phyloP scores from a whole-genome alignment of 2,329 filamentous ascomycete species.

The Aaosphaeria arxii region DNA sequence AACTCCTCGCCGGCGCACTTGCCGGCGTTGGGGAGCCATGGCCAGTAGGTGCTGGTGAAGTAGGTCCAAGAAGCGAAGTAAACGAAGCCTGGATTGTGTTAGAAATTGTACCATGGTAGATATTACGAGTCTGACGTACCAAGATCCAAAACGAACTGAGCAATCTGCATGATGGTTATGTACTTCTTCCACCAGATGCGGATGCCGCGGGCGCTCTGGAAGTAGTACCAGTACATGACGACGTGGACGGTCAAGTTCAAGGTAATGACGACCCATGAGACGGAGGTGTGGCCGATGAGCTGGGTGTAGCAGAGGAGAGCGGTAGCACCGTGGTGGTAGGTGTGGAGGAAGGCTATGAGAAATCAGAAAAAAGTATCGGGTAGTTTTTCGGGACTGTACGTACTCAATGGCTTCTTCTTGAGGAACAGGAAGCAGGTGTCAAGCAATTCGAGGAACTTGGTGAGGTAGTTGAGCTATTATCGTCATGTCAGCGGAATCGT shows the following conservation, averaged over 20 bases:
- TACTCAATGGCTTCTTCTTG: slow-evolving; percentile 98
- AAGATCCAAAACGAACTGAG: slow-evolving; percentile 95
- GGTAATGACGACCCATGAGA: slow-evolving; percentile 92
- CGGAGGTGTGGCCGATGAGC: slow-evolving; percentile 85
- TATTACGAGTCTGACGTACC: slow-evolving; percentile 51
- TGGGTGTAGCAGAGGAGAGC: slow-evolving; percentile 98
- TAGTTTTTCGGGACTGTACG: slow-evolving; percentile 19
- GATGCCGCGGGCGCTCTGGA: slow-evolving; percentile 94
- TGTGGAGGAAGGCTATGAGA: slow-evolving; percentile 79
- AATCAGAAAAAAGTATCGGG: slow-evolving; percentile 15
- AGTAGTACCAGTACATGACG: slow-evolving; percentile 99
- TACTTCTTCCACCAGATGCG: slow-evolving; percentile 99
- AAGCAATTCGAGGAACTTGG: slow-evolving; percentile 93
- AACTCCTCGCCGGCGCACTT: slow-evolving; percentile 95
- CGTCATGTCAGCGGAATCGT: slow-evolving; percentile 34
- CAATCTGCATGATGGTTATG: slow-evolving; percentile 96
- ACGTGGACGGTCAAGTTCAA: slow-evolving; percentile 94
- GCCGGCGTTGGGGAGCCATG: slow-evolving; percentile 77
- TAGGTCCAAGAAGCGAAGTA: slow-evolving; percentile 99
- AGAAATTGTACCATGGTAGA: slow-evolving; percentile 8
- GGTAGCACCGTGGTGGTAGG: slow-evolving; percentile 96
- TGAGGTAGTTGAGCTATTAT: slow-evolving; percentile 81
- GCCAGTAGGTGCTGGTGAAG: slow-evolving; percentile 89
- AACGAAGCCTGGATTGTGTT: slow-evolving; percentile 70
- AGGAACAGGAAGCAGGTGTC: slow-evolving; percentile 96